Evolutionary conservation across 1,139 yeast species (phyloP).

Genomic region (Meyerozyma elateridarum): DNA sequence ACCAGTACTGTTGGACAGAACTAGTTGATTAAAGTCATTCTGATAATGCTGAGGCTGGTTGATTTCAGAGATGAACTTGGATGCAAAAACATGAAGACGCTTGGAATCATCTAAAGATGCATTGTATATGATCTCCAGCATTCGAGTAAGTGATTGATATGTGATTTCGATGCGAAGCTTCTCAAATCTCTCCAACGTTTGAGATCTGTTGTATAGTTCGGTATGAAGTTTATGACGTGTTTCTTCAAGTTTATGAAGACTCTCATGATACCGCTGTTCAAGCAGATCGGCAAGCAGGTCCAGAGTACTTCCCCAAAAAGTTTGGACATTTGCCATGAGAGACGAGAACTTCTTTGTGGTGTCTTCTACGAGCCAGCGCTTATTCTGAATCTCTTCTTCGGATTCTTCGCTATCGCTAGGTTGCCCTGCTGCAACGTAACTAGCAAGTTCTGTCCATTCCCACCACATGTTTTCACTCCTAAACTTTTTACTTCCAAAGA

Average conservation of each 20-base stretch:
- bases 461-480: slow-evolving; percentile 45
- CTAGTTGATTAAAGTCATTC: slow-evolving; percentile 24
- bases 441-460: slow-evolving; percentile 41
- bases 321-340: slow-evolving; percentile 9
- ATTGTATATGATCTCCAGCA: slow-evolving; percentile 33
- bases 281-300: slow-evolving; percentile 12
- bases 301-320: not conserved
- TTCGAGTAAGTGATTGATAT: slow-evolving; percentile 30
- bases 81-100: slow-evolving; percentile 25
- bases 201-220: slow-evolving; percentile 21
- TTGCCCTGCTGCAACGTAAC: slow-evolving; percentile 14
- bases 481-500: slow-evolving; percentile 32
- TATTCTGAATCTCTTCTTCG: slow-evolving; percentile 5
- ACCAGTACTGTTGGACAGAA: slow-evolving; percentile 33
- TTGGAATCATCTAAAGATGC: slow-evolving; percentile 25
- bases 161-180: slow-evolving; percentile 29
- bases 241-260: slow-evolving; percentile 30
- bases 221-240: slow-evolving; percentile 28
- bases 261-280: slow-evolving; percentile 30
- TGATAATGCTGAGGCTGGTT: slow-evolving; percentile 25
- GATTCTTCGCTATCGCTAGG: not conserved
- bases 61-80: slow-evolving; percentile 20
- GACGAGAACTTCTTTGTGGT: slow-evolving; percentile 16
- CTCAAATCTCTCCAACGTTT: slow-evolving; percentile 34
- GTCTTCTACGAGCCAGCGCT: slow-evolving; percentile 8